phyloP scores from a whole-genome alignment of 768 basidiomycete genomes.

The Psilocybe azurescens region DNA sequence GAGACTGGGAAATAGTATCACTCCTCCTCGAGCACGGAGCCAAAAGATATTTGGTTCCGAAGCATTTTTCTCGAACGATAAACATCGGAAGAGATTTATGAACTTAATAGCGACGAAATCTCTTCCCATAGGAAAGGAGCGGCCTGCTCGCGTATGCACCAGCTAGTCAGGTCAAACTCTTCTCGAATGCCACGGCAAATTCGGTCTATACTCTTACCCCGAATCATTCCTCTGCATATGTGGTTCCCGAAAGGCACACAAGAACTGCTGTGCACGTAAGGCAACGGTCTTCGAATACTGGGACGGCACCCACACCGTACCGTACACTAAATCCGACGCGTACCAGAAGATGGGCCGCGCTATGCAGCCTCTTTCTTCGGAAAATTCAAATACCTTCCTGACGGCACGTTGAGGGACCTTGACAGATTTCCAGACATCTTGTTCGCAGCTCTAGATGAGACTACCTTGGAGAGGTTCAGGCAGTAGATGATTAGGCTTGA shows the following conservation, averaged over 20 bases:
- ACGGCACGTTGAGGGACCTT: too few relatives aligned
- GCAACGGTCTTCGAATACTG: background rate
- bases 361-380: conserved; percentile 1
- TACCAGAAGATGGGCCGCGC: too few relatives aligned
- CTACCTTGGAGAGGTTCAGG: background rate
- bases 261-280: conserved; percentile 1
- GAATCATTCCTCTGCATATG: background rate
- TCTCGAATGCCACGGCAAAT: background rate
- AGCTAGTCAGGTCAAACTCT: conserved; percentile 4
- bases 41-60: background rate
- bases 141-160: background rate
- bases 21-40: conserved; percentile 6
- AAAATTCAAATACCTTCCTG: background rate
- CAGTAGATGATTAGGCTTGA: conserved; percentile 1
- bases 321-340: too few relatives aligned
- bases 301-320: background rate
- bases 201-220: background rate
- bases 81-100: background rate
- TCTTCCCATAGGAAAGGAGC: background rate
- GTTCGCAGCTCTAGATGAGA: background rate
- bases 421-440: background rate
- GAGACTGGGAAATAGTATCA: background rate
- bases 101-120: background rate
- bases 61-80: background rate
- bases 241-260: background rate